Evolutionary conservation across 306 rosid genomes (phyloP).

Genomic region (Rubus idaeus): DNA sequence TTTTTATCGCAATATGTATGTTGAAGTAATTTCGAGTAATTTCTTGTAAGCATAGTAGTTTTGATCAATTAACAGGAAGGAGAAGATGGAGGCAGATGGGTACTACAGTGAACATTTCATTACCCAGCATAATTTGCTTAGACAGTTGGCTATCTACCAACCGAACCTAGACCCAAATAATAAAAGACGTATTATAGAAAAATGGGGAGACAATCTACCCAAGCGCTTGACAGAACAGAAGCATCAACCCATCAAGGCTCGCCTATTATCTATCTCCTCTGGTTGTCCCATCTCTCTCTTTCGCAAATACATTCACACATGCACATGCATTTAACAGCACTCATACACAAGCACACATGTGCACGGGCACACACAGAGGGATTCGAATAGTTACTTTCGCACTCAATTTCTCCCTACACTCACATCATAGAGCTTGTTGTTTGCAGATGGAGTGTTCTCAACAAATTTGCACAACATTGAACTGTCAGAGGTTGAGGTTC

Average conservation of each 20-base stretch:
- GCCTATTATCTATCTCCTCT: constrained; percentile 53
- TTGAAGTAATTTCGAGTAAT: neutral
- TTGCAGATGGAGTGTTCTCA: constrained; percentile 50
- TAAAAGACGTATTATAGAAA: constrained; percentile 37
- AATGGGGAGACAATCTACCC: constrained; percentile 42
- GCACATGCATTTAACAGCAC: neutral
- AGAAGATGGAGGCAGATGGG: constrained; percentile 23
- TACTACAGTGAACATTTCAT: constrained; percentile 44
- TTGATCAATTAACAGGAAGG: constrained; percentile 35
- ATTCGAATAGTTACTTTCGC: neutral
- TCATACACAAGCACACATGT: neutral
- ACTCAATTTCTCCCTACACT: neutral
- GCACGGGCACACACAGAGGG: neutral
- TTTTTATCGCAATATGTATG: neutral
- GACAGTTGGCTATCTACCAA: constrained; percentile 47
- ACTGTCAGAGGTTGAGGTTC: constrained; percentile 43
- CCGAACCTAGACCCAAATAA: constrained; percentile 31
- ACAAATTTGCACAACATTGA: constrained; percentile 45
- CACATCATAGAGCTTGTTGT: neutral
- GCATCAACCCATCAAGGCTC: constrained; percentile 34
- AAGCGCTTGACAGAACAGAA: constrained; percentile 45
- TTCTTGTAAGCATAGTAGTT: neutral
- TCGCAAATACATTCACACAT: neutral
- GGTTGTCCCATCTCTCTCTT: constrained; percentile 22
- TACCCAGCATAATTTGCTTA: constrained; percentile 48